Conservation (phyloP, 768 basidiomycete genomes). For the Trametes villosa region DNA sequence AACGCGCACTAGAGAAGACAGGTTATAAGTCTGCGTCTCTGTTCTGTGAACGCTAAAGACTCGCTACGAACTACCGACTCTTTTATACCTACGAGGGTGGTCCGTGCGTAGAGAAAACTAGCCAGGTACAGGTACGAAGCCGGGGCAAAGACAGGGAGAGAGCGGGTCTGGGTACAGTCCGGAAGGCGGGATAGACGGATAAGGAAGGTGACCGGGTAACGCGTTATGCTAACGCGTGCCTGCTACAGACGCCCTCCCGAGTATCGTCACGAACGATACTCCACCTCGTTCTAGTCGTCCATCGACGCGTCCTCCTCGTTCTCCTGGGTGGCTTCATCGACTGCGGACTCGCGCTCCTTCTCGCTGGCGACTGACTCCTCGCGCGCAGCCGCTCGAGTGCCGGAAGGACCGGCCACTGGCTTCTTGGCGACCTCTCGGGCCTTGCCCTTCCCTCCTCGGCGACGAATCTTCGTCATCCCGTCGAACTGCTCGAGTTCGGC, state of each 20-base stretch:
- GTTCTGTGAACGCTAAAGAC: background rate
- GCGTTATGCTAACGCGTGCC: background rate
- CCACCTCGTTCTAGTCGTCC: background rate
- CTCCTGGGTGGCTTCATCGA: background rate
- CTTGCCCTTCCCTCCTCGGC: too few species aligned
- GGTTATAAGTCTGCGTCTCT: background rate
- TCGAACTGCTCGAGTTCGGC: too few species aligned
- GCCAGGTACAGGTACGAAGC: too few species aligned
- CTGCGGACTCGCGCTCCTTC: background rate
- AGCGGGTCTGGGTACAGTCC: too few species aligned
- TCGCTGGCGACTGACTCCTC: background rate
- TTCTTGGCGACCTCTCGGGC: too few species aligned
- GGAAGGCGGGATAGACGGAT: too few species aligned
- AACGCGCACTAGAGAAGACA: background rate
- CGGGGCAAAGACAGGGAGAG: too few species aligned
- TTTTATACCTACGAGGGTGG: background rate
- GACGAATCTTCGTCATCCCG: too few species aligned
- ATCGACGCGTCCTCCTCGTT: background rate
- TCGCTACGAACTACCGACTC: background rate
- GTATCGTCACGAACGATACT: conserved; percentile 1
- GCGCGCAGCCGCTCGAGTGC: background rate
- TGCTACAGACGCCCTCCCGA: conserved; percentile 10
- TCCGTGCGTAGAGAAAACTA: background rate
- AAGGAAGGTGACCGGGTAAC: too few species aligned
- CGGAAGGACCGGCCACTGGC: background rate